Evolutionary conservation across 441 rosid species (phyloP), one percentile per base, ranked within the genome.

Genomic region (Dalechampia spathulata): DNA sequence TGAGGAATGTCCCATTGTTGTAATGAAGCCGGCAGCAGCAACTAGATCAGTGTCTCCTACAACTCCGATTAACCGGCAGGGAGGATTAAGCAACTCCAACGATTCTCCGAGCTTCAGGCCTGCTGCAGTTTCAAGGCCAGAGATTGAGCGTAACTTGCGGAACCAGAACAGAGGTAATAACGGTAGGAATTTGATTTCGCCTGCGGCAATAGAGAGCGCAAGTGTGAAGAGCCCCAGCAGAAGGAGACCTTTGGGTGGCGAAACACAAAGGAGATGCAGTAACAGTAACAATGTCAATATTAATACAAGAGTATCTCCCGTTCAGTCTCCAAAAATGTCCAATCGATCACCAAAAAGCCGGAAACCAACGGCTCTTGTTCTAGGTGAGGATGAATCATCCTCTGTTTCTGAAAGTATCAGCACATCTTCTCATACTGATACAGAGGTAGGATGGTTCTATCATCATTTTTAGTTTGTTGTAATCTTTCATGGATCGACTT

Each of bases 341-440:
- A 52, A 57, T 34, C 72, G 63, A 60, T 67, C 80, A 9, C 77
- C 76, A 0, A 63, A 72, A 44, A 58, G 41, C 66, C 52, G 62
- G 59, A 78, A 72, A 68, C 57, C 57, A 64, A 47, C 58, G 50
- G 63, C 49, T 10, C 45, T 71, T 43, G 32, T 61, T 36, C 52
- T 56, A 0, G 74, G 62, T 2, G 86, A 85, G 58, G 93, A 82
- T 45, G 87, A 82, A 52, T 62, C 62, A 10, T 83, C 83, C 49
- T 71, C 72, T 7, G n/a, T 80, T 42, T 83, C 95, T 13, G 86
- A 72, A 52, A 79, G 78, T 34, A 41, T 76, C 40, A 75, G 81
- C 70, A 52, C 80, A 5, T 62, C 72, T 41, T 81, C 90, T 49
- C 87, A 69, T 32, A 72, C 78, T 14, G 83, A 76, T 40, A 58